A percentile compares a stretch with the other conserved stretches of the same genome.
Conservation (phyloP, 352 stramenopile species). For the Phytophthora kernoviae region DNA sequence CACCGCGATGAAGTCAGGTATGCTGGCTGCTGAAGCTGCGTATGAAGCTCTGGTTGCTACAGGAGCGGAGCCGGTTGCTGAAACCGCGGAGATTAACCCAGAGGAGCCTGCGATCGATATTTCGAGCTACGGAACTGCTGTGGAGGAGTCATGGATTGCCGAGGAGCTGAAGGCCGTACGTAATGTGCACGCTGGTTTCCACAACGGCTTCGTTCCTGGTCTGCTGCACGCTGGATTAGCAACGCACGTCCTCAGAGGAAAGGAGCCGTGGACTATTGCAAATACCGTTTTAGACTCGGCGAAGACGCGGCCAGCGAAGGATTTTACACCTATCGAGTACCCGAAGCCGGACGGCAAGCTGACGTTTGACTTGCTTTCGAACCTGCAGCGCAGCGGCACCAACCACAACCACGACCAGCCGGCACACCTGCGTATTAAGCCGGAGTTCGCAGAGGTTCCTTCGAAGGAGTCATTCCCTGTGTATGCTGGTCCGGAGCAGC, state of each 20-base stretch:
- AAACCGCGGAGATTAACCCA: conserved; percentile 73
- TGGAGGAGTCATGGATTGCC: conserved; percentile 96
- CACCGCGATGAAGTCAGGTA: conserved; percentile 98
- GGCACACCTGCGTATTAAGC: conserved; percentile 96
- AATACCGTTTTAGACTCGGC: conserved; percentile 89
- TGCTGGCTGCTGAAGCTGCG: conserved; percentile 96
- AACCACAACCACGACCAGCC: conserved; percentile 99
- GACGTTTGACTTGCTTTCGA: conserved; percentile 98
- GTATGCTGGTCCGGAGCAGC: conserved; percentile 97
- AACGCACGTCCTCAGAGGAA: conserved; percentile 93
- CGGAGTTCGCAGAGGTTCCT: conserved; percentile 85
- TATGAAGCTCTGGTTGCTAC: conserved; percentile 87
- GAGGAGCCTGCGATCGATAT: conserved; percentile 69
- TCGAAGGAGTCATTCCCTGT: conserved; percentile 88
- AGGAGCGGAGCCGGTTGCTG: conserved; percentile 62
- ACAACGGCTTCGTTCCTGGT: conserved; percentile 93
- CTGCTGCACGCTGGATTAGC: conserved; percentile 94
- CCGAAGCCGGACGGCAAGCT: conserved; percentile 96
- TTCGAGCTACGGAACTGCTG: conserved; percentile 85
- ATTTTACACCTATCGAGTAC: conserved; percentile 95
- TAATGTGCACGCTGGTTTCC: conserved; percentile 97
- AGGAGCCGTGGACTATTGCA: conserved; percentile 96
- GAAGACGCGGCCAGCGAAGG: conserved; percentile 90
- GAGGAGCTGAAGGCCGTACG: conserved; percentile 97
- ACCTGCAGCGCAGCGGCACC: conserved; percentile 96